Conservation (phyloP, 208 protist species). For the Naegleria lovaniensis region DNA sequence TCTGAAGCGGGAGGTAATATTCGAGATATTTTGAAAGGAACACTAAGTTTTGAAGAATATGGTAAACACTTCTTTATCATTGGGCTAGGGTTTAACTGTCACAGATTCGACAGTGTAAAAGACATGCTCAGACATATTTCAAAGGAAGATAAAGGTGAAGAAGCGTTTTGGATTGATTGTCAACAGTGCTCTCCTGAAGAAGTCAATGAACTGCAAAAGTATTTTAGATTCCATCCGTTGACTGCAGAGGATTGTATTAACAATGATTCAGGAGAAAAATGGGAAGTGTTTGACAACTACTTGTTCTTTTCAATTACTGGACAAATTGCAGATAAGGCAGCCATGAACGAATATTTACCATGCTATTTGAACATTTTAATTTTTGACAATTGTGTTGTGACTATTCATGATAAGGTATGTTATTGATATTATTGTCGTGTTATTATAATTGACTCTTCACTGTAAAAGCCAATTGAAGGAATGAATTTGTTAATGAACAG, state of each 20-base stretch:
- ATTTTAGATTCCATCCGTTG: neutral
- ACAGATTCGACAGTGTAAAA: neutral
- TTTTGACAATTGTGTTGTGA: neutral
- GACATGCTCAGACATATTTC: neutral
- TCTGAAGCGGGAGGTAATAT: neutral
- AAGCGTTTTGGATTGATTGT: neutral
- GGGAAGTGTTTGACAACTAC: neutral
- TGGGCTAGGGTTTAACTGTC: neutral
- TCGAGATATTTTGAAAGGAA: neutral
- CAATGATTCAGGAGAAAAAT: constrained; percentile 5
- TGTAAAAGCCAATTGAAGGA: neutral
- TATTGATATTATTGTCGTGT: no score
- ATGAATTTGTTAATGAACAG: neutral
- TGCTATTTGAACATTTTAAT: neutral
- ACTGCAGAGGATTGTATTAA: neutral
- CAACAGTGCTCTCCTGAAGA: neutral
- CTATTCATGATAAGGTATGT: neutral
- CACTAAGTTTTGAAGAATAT: neutral
- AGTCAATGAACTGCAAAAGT: neutral
- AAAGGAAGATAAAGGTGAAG: neutral
- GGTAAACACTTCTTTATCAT: neutral
- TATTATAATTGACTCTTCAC: no score
- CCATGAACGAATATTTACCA: neutral
- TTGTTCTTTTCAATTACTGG: neutral
- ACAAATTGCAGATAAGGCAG: neutral